phyloP scores from a whole-genome alignment of 345 rosid genomes.

The Eucalyptus camaldulensis region DNA sequence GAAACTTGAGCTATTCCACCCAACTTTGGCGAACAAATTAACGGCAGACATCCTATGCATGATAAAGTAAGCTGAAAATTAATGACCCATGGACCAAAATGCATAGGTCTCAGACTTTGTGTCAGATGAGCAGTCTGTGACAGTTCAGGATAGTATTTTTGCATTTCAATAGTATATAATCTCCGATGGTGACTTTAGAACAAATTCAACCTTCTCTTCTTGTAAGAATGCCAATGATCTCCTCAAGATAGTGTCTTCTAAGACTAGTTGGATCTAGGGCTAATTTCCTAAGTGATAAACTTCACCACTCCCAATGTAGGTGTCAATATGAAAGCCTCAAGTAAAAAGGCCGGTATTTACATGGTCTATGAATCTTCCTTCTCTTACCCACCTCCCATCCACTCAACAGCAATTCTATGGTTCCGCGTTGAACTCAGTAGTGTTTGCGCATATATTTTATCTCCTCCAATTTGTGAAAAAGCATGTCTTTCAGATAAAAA shows the following conservation, averaged over 20 bases:
- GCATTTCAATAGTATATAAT: not conserved
- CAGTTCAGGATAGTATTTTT: not conserved
- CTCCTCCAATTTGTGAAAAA: not conserved
- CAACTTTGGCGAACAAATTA: not conserved
- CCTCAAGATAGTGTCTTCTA: not conserved
- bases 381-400: not conserved
- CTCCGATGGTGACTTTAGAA: not conserved
- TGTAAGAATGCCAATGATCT: not conserved
- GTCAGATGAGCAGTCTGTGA: not conserved
- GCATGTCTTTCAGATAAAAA: not conserved
- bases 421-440: not conserved
- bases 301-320: not conserved
- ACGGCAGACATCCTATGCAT: not conserved
- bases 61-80: not conserved
- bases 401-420: not conserved
- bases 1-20: not conserved
- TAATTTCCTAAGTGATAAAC: not conserved
- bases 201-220: not conserved
- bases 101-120: not conserved
- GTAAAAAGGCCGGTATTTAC: not conserved
- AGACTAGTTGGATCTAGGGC: not conserved
- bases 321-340: not conserved
- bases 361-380: not conserved
- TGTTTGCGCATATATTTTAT: not conserved
- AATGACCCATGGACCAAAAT: not conserved